Conservation (phyloP, 1,284 basidiomycete species). For the Cutaneotrichosporon curvatum region DNA sequence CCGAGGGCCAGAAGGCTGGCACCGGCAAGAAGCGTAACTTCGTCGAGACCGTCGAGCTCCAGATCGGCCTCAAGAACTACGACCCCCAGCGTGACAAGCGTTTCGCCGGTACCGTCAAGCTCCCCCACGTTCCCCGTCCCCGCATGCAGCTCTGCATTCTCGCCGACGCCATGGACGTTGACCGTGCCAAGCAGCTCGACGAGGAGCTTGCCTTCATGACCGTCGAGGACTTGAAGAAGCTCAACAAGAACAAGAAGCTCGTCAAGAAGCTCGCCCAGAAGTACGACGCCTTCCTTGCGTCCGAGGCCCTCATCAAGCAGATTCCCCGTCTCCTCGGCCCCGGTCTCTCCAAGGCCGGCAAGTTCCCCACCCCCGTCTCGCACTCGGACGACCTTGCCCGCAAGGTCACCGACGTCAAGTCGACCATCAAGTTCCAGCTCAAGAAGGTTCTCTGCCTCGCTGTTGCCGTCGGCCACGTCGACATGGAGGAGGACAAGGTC, state of each 20-base stretch:
- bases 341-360: conserved; percentile 99
- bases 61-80: conserved; percentile 97
- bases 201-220: conserved; percentile 67
- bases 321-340: conserved; percentile 99
- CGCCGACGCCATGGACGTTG: conserved; percentile 97
- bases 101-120: conserved; percentile 84
- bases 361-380: conserved; percentile 97
- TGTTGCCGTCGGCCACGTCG: conserved; percentile 94
- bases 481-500: conserved; percentile 97
- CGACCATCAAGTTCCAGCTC: conserved; percentile 98
- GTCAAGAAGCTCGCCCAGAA: conserved; percentile 99
- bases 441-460: conserved; percentile 99
- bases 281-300: conserved; percentile 98
- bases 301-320: conserved; percentile 98
- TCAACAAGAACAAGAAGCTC: conserved; percentile 88
- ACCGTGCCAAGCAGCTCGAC: conserved; percentile 54
- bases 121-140: conserved; percentile 93
- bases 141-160: conserved; percentile 99
- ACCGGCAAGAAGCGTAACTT: conserved; percentile 58
- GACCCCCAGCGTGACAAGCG: conserved; percentile 54
- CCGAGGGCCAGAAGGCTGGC: conserved; percentile 43
- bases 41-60: conserved; percentile 83
- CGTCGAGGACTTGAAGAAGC: conserved; percentile 98
- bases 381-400: conserved; percentile 84
- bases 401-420: conserved; percentile 93